Conservation (phyloP, 257 asterid species). For the Cinchona pubescens region DNA sequence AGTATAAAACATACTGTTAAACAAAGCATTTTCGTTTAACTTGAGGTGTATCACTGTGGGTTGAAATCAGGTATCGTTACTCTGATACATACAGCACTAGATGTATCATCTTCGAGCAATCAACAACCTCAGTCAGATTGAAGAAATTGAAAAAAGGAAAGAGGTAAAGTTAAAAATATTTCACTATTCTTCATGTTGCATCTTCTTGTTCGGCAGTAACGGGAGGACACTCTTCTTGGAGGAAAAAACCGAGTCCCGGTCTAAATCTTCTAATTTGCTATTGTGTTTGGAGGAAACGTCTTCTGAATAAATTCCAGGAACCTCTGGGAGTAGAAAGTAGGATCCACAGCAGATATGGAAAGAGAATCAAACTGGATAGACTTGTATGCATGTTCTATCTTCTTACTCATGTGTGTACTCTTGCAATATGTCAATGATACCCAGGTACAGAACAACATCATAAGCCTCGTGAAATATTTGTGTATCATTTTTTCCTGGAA, state of each 20-base stretch:
- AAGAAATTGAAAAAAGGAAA: neutral
- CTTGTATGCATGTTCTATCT: conserved; percentile 82
- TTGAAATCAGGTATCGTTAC: neutral
- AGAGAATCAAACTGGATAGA: conserved; percentile 78
- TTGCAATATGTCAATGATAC: conserved; percentile 92
- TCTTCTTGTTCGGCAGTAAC: neutral
- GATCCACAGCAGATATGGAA: conserved; percentile 87
- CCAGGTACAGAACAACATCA: conserved; percentile 84
- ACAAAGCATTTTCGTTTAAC: neutral
- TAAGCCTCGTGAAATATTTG: conserved; percentile 79
- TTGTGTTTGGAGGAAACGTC: conserved; percentile 63
- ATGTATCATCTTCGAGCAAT: neutral
- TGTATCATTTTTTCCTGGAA: conserved; percentile 35
- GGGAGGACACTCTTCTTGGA: neutral
- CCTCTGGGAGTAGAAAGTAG: conserved; percentile 79
- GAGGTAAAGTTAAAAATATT: neutral
- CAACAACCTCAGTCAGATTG: neutral
- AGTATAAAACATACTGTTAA: neutral
- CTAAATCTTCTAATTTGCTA: conserved; percentile 22
- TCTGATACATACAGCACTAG: neutral
- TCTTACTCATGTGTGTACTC: conserved; percentile 84
- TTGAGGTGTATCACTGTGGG: neutral
- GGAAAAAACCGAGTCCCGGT: neutral
- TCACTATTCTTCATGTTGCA: neutral
- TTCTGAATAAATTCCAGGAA: conserved; percentile 78